phyloP scores from a whole-genome alignment of 148 eudicot species.

The Limonium bicolor region DNA sequence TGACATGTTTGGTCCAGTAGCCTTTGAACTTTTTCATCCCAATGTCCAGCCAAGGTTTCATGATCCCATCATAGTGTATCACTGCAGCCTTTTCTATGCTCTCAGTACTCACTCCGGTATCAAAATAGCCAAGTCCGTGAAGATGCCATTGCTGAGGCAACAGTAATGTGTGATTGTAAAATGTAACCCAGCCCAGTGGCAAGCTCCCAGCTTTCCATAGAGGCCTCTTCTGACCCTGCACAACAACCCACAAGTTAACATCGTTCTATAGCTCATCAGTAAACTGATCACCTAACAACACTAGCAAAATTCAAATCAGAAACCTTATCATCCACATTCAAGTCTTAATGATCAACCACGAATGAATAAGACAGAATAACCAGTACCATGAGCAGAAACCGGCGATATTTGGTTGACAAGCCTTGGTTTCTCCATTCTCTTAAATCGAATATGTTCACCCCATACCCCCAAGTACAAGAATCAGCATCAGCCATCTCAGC shows the following conservation, averaged over 20 bases:
- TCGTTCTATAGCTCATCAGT: no score
- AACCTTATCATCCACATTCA: no score
- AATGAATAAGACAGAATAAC: no score
- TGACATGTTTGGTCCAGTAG: slow-evolving; percentile 54
- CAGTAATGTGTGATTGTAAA: slow-evolving; percentile 49
- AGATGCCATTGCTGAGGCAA: slow-evolving; percentile 70
- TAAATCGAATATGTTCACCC: slow-evolving; percentile 89
- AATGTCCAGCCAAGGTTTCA: slow-evolving; percentile 94
- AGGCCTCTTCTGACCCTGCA: slow-evolving; percentile 66
- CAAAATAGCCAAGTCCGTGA: slow-evolving; percentile 72
- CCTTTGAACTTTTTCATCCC: slow-evolving; percentile 57
- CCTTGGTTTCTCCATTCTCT: slow-evolving; percentile 61
- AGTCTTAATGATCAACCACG: no score
- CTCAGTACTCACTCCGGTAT: slow-evolving; percentile 26
- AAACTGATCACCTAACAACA: no score
- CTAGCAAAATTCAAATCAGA: no score
- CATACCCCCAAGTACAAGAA: slow-evolving; percentile 97
- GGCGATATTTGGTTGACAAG: slow-evolving; percentile 48
- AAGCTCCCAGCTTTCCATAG: slow-evolving; percentile 66
- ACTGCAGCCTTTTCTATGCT: slow-evolving; percentile 66
- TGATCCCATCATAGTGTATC: slow-evolving; percentile 73
- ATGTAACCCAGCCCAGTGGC: slow-evolving; percentile 90
- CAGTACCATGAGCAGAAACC: slow-evolving; percentile 54
- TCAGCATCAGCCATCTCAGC: slow-evolving; percentile 36
- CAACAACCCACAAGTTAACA: no score